Conservation (phyloP, 495 filamentous ascomycete species). For the Viridothelium virens region DNA sequence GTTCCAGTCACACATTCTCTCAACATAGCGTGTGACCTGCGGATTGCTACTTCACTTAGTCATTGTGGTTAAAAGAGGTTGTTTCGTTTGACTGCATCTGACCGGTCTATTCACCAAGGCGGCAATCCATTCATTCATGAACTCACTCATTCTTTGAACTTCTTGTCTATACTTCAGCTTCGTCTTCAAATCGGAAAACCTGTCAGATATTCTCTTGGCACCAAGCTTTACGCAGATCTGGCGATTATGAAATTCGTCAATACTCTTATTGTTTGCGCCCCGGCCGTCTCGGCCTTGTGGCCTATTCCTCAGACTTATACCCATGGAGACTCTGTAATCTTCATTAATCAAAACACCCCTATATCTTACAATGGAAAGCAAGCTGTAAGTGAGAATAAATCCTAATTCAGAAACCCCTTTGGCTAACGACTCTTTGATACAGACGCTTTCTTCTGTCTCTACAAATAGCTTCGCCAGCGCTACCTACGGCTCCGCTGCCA, state of each 20-base stretch:
- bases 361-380: slow-evolving; percentile 48
- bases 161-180: neutral
- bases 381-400: slow-evolving; percentile 12
- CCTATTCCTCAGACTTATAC: slow-evolving; percentile 47
- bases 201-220: neutral
- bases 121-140: neutral
- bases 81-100: neutral
- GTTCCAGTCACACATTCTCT: neutral
- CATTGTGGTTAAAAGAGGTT: neutral
- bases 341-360: slow-evolving; percentile 45
- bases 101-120: neutral
- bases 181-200: neutral
- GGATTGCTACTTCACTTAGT: neutral
- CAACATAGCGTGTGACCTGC: neutral
- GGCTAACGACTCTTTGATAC: neutral
- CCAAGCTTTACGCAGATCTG: neutral
- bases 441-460: neutral
- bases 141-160: neutral
- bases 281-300: slow-evolving; percentile 46
- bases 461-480: neutral
- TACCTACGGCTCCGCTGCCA: slow-evolving; percentile 12
- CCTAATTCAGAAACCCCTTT: neutral
- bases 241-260: slow-evolving; percentile 2
- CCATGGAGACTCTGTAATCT: slow-evolving; percentile 48
- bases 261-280: slow-evolving; percentile 8